Conservation (phyloP, 2,329 filamentous ascomycete genomes). For the Diaporthe humulicola region DNA sequence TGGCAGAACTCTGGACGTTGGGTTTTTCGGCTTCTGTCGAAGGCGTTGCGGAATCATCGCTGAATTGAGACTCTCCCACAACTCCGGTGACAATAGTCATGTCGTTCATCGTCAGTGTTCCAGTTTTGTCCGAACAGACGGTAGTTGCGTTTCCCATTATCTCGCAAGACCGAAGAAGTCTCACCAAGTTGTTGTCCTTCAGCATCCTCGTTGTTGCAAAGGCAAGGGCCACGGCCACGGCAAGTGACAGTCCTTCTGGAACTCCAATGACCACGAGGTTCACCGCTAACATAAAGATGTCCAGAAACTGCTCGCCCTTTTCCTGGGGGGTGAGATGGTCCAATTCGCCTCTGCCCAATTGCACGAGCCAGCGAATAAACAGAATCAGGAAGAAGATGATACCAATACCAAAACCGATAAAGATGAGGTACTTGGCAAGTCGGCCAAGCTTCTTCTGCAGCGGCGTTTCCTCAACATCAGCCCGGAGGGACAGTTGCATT, state of each 20-base stretch:
- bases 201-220: conserved; percentile 79
- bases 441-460: conserved; percentile 83
- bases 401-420: conserved; percentile 56
- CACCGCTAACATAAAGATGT: conserved; percentile 75
- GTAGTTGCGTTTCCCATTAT: conserved; percentile 81
- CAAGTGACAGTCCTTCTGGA: conserved; percentile 75
- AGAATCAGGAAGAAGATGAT: conserved; percentile 57
- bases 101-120: conserved; percentile 67
- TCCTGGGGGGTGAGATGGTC: conserved; percentile 42
- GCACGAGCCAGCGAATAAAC: conserved; percentile 47
- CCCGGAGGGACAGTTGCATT: conserved; percentile 82
- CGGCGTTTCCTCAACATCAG: conserved; percentile 83
- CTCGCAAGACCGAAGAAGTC: conserved; percentile 76
- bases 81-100: conserved; percentile 55
- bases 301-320: conserved; percentile 71
- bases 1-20: neutral
- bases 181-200: conserved; percentile 78
- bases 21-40: neutral
- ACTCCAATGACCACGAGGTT: conserved; percentile 78
- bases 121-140: conserved; percentile 83
- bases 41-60: neutral
- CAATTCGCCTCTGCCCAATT: neutral
- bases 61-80: conserved; percentile 64
- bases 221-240: conserved; percentile 76
- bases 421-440: conserved; percentile 80